phyloP scores from a whole-genome alignment of 306 rosid genomes.

The Cucumis hystrix region DNA sequence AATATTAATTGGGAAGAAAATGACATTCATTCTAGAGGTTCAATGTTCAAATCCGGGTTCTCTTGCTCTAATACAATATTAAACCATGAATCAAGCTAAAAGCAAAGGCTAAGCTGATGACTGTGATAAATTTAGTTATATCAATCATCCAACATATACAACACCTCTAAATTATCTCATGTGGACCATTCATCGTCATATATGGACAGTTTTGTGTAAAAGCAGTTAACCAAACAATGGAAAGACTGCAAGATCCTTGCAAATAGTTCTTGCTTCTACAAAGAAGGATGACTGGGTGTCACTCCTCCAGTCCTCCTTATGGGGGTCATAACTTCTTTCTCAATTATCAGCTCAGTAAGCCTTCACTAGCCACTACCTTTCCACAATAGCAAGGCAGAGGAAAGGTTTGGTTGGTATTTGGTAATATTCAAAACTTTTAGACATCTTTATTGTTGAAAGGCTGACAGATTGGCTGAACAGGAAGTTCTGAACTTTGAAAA shows the following conservation, averaged over 20 bases:
- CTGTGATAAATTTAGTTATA: too few relatives aligned
- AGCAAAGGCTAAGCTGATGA: too few relatives aligned
- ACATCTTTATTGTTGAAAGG: neutral
- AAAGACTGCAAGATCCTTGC: neutral
- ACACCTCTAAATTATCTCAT: neutral
- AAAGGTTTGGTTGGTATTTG: neutral
- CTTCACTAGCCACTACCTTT: neutral
- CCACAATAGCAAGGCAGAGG: neutral
- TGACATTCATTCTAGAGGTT: too few relatives aligned
- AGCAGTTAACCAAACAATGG: neutral
- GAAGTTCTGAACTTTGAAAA: neutral
- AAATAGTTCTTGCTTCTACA: neutral
- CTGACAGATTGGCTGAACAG: neutral
- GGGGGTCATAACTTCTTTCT: neutral
- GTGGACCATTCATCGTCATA: neutral
- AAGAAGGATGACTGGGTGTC: neutral
- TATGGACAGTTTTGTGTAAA: neutral
- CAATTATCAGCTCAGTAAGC: neutral
- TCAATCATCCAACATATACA: neutral
- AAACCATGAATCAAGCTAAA: too few relatives aligned
- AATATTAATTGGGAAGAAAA: too few relatives aligned
- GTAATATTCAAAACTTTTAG: neutral
- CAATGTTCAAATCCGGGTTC: too few relatives aligned
- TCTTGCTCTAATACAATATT: too few relatives aligned
- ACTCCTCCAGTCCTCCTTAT: neutral